A percentile compares a stretch with the other conserved stretches of the same genome.
Evolutionary conservation across 192 early-diverging fungal genomes (phyloP).

Genomic region (Mortierella antarctica): DNA sequence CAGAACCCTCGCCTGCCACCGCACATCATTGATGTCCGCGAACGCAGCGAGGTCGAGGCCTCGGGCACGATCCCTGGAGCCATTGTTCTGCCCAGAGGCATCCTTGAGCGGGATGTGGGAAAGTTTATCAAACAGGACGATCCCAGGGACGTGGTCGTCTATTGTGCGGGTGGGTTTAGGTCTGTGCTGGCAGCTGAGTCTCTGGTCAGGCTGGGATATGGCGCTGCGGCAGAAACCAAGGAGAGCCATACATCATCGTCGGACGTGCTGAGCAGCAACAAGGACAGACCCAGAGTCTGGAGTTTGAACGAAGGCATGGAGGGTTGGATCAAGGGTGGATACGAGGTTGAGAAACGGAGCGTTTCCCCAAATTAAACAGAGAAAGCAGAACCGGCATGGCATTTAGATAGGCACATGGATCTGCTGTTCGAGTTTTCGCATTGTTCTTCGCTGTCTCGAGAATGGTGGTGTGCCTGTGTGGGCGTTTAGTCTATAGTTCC

Average conservation of each 20-base stretch:
- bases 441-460: not conserved
- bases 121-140: conserved; percentile 54
- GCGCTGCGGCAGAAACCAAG: conserved; percentile 13
- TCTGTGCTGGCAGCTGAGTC: conserved; percentile 63
- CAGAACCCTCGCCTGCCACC: conserved; percentile 23
- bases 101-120: conserved; percentile 60
- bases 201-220: conserved; percentile 61
- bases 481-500: not conserved
- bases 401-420: not conserved
- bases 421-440: not conserved
- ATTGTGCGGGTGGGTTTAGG: conserved; percentile 66
- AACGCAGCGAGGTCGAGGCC: conserved; percentile 56
- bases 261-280: not conserved
- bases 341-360: conserved; percentile 47
- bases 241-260: not conserved
- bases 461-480: not conserved
- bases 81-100: conserved; percentile 57
- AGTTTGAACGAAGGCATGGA: conserved; percentile 64
- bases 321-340: conserved; percentile 62
- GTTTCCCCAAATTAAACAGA: not conserved
- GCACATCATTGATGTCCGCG: conserved; percentile 62
- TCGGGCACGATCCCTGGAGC: conserved; percentile 61
- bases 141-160: conserved; percentile 58
- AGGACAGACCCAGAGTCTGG: conserved; percentile 34
- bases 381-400: not conserved